Percentiles rank a stretch among this genome's conserved stretches.
Evolutionary conservation across 1,139 yeast genomes (phyloP).

Genomic region (Groenewaldozyma auringiensis): DNA sequence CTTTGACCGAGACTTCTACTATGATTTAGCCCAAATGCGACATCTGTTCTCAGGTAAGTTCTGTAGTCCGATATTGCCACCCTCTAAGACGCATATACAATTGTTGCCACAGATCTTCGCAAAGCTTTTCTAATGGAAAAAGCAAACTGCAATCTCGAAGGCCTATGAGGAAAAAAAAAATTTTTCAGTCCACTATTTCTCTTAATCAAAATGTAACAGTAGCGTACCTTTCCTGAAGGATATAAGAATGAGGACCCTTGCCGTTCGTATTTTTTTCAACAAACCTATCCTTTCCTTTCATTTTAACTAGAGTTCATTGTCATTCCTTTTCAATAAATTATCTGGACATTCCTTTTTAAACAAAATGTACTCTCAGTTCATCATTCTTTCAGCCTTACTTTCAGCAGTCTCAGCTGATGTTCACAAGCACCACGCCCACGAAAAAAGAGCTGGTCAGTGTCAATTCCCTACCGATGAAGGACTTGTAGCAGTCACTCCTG

Average conservation of each 20-base stretch:
- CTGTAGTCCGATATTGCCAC: background rate
- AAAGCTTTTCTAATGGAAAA: no score
- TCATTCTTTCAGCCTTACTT: constrained; percentile 2
- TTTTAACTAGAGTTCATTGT: background rate
- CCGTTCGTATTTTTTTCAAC: constrained; percentile 2
- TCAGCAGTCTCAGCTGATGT: constrained; percentile 4
- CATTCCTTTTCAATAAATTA: background rate
- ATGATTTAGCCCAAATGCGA: background rate
- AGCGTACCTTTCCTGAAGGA: no score
- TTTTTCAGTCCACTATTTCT: no score
- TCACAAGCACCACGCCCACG: constrained; percentile 7
- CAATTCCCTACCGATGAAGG: constrained; percentile 59
- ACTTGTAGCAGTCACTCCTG: constrained; percentile 57
- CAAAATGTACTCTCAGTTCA: background rate
- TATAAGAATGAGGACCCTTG: no score
- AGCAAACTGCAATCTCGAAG: no score
- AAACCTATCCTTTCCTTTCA: background rate
- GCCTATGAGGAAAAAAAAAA: no score
- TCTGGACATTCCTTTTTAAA: background rate
- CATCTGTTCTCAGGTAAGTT: background rate
- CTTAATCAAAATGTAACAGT: no score
- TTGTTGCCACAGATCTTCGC: no score
- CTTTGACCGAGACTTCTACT: background rate
- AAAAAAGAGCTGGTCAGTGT: constrained; percentile 41
- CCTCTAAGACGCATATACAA: background rate